Evolutionary conservation across 768 basidiomycete species (phyloP), one percentile per base, ranked within the genome.

Genomic region (Trametes punicea): DNA sequence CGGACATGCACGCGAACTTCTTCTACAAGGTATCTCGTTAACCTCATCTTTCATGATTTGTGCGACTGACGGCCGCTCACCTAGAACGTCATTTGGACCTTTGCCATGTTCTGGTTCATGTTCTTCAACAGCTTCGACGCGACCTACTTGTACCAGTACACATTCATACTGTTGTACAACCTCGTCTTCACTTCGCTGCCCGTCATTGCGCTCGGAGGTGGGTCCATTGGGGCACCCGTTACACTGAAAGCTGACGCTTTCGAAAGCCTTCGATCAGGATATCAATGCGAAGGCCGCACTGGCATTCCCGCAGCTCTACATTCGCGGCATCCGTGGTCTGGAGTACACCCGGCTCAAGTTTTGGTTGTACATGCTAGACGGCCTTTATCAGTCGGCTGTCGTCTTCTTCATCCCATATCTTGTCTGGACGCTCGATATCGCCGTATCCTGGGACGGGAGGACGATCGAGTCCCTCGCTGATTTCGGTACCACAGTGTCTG

Each of bases 1-100:
- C 95, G 15, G 93, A 96, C 66, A 96, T 98, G 93, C 91, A 95
- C 62, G 87, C 86, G 65, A 97, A 94, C 72, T 98, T 98, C 76
- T 98, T 98, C 74, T 98, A 98, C 81, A 98, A 98, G 83, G 90
- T 91, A 36, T 46, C 77, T 26, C 5, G n/a, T n/a, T n/a, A n/a
- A n/a, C 10, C 18, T 15, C n/a, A n/a, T 20, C 11, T 13, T 16
- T 2, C 25, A 10, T 9, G 34, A 10, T 36, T 4, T 3, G 10
- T 7, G 25, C 1, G 3, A 27, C 2, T 15, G 10, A 15, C 16
- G 11, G 6, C 18, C 25, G 6, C 27, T 13, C 3, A 34, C 62
- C 30, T 60, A 91, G 89, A 93, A 90, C 65, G 88, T 95, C 55
- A 87, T 94, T 52, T 95, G 92, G 91, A 95, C 92, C 2, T 80